These are phyloP conservation scores for Pyropia yezoensis DNA, from an alignment of 23 red algal genomes.

Conservation along the genomic window DNA sequence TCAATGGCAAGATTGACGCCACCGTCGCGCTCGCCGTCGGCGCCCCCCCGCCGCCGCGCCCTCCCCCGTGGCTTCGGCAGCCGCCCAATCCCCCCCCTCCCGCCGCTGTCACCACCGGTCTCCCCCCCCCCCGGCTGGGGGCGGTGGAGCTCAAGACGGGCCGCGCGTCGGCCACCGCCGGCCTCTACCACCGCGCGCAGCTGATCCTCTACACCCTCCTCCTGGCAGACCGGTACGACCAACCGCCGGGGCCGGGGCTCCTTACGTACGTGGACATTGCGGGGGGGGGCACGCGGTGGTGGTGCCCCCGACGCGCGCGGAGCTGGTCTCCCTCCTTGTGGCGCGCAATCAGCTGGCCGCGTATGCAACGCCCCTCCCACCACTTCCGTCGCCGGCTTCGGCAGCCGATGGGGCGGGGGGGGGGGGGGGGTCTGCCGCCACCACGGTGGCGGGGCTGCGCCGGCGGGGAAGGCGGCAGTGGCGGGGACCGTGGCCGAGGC, in stretches of 20 bases:
- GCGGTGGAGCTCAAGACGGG: conserved; percentile 47
- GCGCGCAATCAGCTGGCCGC: conserved; percentile 15
- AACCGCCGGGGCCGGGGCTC: neutral
- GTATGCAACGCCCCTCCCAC: neutral
- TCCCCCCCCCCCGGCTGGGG: neutral
- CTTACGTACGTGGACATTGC: conserved; percentile 12
- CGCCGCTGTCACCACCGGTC: neutral
- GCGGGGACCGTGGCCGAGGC: no score
- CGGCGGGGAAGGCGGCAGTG: no score
- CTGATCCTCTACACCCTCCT: conserved; percentile 29
- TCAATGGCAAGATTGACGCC: conserved; percentile 91
- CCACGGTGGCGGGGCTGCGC: no score
- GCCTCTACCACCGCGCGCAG: conserved; percentile 20
- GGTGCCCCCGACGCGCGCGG: conserved; percentile 7
- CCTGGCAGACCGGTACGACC: conserved; percentile 31
- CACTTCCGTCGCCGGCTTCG: no score
- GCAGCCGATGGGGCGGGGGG: no score
- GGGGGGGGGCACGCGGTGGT: neutral
- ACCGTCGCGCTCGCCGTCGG: conserved; percentile 29
- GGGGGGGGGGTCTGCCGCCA: no score
- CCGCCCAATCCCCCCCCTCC: no score
- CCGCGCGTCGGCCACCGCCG: neutral
- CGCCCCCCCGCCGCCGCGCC: neutral
- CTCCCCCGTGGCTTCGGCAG: neutral
- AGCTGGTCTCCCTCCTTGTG: conserved; percentile 18